Percentiles rank a stretch among this genome's conserved stretches.
These are phyloP conservation scores for Ilyonectria destructans DNA, from an alignment of 2,329 filamentous ascomycete species.

Conservation along the genomic window DNA sequence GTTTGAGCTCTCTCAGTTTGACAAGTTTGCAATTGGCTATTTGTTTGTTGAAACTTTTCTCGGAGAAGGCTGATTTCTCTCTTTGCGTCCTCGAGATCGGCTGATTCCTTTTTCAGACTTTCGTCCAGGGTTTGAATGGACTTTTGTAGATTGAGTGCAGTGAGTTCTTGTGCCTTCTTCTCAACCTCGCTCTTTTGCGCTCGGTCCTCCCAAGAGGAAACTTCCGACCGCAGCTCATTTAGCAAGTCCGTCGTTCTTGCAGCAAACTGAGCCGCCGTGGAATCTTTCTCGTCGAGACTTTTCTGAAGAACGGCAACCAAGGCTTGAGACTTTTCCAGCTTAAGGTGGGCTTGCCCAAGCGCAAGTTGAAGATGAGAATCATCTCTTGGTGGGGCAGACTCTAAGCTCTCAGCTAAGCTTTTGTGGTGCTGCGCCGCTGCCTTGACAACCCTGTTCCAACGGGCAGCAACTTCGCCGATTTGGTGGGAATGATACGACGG, in stretches of 20 bases:
- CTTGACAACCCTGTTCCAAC: neutral
- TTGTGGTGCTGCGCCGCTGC: slow-evolving; percentile 13
- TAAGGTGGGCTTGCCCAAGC: neutral
- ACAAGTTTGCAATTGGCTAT: neutral
- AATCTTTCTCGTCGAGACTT: neutral
- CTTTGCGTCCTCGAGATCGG: neutral
- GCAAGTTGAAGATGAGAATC: neutral
- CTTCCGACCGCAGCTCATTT: neutral
- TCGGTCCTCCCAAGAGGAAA: neutral
- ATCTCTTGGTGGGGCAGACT: neutral
- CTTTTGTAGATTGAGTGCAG: neutral
- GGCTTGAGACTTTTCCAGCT: neutral
- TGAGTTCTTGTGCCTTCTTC: neutral
- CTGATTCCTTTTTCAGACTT: neutral
- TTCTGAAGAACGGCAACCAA: neutral
- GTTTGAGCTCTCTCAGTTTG: neutral
- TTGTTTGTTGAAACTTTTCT: neutral
- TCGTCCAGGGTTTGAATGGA: neutral
- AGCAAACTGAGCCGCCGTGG: slow-evolving; percentile 3
- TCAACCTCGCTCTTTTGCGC: neutral
- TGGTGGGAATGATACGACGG: slow-evolving; percentile 5
- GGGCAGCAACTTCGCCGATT: neutral
- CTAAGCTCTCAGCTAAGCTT: neutral
- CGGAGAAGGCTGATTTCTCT: neutral
- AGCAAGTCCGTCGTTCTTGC: neutral